Evolutionary conservation across 257 asterid genomes (phyloP), one percentile per base, ranked within the genome.

Genomic region (Prunella vulgaris): DNA sequence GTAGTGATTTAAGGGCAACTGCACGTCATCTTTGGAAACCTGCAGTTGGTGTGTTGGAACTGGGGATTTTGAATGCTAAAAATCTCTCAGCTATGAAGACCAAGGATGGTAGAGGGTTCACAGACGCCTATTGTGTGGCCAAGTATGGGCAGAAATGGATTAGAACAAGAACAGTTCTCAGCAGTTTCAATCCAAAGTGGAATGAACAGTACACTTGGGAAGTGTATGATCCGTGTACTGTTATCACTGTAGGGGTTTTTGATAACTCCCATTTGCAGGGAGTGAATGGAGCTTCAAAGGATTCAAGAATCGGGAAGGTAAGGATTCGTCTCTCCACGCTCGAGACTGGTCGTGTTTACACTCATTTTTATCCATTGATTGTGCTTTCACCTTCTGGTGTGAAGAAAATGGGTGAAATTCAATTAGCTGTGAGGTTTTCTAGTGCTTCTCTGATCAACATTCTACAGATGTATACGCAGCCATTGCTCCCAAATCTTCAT

Each of bases 141-240:
- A 93, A 93, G 78, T 93, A 90, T 53, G 98, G 98, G 30, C 98
- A 80, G 77, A 93, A 93, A 58, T 93, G 98, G 98, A 88, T 88
- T 64, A 76, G 97, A 66, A 92, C 98, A 6, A 77, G 97, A 63
- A 92, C 97, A 7, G 68, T 92, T 5, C 67, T 84, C 44, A 80
- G 76, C 83, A 86, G 78, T 63, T 79, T 88, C 62, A 82, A 75
- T 67, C 96, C 98, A 1, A 81, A 79, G 53, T 92, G 98, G 98
- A 92, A 92, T 59, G 96, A 92, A 62, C 98, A 92, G 28, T 92
- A 92, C 79, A 92, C 96, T 0, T 92, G 97, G 97, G 98, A 92
- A 62, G 93, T 92, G 15, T 88, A 76, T 44, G 98, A 92, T 74
- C 97, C 98, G 0, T 90, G 97, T 46, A 92, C 97, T 2, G 98